Evolutionary conservation across 345 rosid species (phyloP), one percentile per base, ranked within the genome.

Genomic region (Populus davidiana): DNA sequence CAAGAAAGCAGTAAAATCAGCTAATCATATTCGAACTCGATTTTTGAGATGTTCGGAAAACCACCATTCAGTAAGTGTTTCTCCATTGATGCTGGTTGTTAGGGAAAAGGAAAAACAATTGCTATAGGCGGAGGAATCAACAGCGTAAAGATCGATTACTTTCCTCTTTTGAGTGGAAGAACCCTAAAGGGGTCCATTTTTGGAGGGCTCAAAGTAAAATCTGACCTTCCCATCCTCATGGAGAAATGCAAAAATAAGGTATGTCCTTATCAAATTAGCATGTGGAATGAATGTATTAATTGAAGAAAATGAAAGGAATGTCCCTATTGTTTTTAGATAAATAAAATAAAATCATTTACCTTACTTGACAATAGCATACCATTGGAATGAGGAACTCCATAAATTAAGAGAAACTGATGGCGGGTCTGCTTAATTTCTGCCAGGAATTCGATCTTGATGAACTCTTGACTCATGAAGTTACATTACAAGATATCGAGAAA

Each of bases 131-230:
- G 67, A 59, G 90, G 87, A 68, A 70, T 39, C 14, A 74, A 82
- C 13, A 74, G 54, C 20, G 69, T 87, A 23, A 35, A 72, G 31
- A 35, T 87, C 21, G 80, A 68, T 69, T 65, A 69, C 70, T 13
- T 56, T n/a, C 76, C 81, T 21, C 75, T 86, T 70, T 27, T 84
- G 71, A 21, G 65, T 17, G 89, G 93, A 47, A 88, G 88, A 80
- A 90, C 85, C 67, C 74, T 87, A 31, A 87, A 80, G 80, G 97
- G 88, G 1, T 75, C 88, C 33, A 16, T 85, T 65, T 91, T 91
- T n/a, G 97, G 93, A 62, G 95, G 93, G 70, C 81, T 88, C 75
- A 90, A 88, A 82, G 72, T 80, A 49, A 89, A 84, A 67, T 82
- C 89, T 3, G 86, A 90, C 5, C 81, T 90, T 39, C 89, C 91